Base-by-base conservation (phyloP, 306 rosid genomes). In the Canavalia ensiformis region DNA sequence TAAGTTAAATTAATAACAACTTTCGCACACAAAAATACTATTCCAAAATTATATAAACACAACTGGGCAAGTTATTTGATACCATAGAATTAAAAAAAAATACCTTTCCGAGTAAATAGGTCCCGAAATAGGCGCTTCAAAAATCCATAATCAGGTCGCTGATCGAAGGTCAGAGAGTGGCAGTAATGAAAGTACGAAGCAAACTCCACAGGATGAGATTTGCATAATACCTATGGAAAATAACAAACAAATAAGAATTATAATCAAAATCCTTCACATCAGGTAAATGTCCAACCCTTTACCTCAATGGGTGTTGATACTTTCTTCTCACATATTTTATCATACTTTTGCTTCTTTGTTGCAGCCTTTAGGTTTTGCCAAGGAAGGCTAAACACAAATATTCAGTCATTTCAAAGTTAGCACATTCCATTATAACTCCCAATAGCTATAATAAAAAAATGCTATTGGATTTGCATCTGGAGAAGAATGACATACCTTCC, bases 351-450 rank as follows among this genome's bases (percentile, higher is more conserved):
- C 89, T 95, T 95, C 88, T 95, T 95, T 11, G 98, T 93, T 60
- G 94, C 98, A 71, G 99, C 99, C 90, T 95, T 95, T 76, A 95
- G 90, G 85, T 97, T 97, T 90, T 95, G 99, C 99, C 99, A 95
- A 42, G 99, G 99, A 87, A 95, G 99, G 87, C 99, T 95, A 60
- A 65, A 82, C 51, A 75, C 79, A 78, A 68, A 86, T 55, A 84
- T 44, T 34, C 5, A 70, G 58, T 67, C 70, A 71, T 62, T 18
- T 46, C 51, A 41, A 64, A 80, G 75, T 58, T 46, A 77, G 41
- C 34, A 35, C 28, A 81, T 73, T 77, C 35, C 66, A 69, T 59
- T 69, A 54, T 45, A 45, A 29, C 62, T 56, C 74, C 42, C 73
- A 41, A 62, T 54, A 47, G 52, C 56, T 72, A 37, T 68, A 68